Evolutionary conservation across 495 filamentous ascomycete genomes (phyloP), one percentile per base, ranked within the genome.

Genomic region (Tuber umbilicatum): DNA sequence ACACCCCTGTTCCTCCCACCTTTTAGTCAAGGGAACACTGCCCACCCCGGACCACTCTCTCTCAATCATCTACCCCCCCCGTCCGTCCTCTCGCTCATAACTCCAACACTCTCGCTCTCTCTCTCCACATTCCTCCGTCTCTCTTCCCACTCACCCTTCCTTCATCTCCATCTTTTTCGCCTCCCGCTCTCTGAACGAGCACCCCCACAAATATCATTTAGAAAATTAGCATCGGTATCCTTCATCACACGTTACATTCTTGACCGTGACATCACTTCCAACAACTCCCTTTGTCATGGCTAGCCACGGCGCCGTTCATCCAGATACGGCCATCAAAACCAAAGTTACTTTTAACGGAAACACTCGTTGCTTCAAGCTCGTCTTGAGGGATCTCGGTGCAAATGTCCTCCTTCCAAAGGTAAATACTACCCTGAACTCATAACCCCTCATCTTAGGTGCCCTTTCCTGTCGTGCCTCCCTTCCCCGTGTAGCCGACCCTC

Each of bases 291-390:
- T 74, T 75, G 39, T 68, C 80, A 90, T 89, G 87, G 85, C 88
- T 72, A 85, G 85, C 75, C 84, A 85, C 76, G 84, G 83, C 69
- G 83, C 85, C n/a, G 86, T 89, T 73, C 86, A 86, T 41, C 89
- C 89, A 45, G 92, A 94, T 73, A 94, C 92, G 73, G 84, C 90
- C 73, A 91, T 99, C 81, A 93, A 91, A 71, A 84, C 97, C 84
- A 98, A 98, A 85, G 86, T 97, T 78, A 88, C 88, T 74, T 87
- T 91, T 77, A 89, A 93, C 79, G 91, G 90, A 76, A 83, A 81
- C 74, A 91, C 89, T 78, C 89, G 92, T 70, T 91, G 94, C 81
- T 93, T 97, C 85, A 98, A 97, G 87, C 86, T 99, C 23, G 90
- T 93, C 50, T 86, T 99, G 82, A 89, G 87, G 78, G 95, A 99